These are phyloP conservation scores for Tuber brumale DNA, from an alignment of 495 filamentous ascomycete species.

Conservation along the genomic window DNA sequence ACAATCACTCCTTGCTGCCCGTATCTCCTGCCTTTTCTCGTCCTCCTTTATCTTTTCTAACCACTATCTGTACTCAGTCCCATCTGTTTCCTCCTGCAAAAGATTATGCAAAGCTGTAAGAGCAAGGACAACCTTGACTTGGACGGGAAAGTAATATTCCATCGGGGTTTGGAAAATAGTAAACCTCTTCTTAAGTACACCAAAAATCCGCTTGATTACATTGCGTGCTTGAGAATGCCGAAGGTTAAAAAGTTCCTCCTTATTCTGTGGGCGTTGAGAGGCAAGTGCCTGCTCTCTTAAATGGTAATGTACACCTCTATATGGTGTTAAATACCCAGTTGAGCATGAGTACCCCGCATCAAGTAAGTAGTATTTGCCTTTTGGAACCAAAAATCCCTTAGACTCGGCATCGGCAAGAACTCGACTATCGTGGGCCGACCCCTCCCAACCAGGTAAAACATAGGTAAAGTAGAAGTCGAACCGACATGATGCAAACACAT, in stretches of 20 bases:
- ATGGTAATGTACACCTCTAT: conserved; percentile 20
- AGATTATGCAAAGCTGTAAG: conserved; percentile 15
- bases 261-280: neutral
- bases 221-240: conserved; percentile 16
- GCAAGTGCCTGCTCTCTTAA: conserved; percentile 5
- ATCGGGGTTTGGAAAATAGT: conserved; percentile 5
- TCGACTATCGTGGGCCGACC: conserved; percentile 9
- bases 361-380: conserved; percentile 16
- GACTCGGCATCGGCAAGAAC: conserved; percentile 10
- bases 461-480: conserved; percentile 20
- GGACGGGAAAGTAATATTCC: conserved; percentile 6
- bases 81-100: conserved; percentile 6
- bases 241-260: conserved; percentile 18
- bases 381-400: conserved; percentile 5
- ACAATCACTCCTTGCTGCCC: neutral
- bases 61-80: neutral
- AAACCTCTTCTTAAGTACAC: conserved; percentile 17
- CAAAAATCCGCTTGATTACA: conserved; percentile 19
- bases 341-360: conserved; percentile 15
- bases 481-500: conserved; percentile 10
- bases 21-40: neutral
- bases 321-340: conserved; percentile 8
- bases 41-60: neutral
- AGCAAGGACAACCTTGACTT: conserved; percentile 9
- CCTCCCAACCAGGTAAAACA: conserved; percentile 24